Evolutionary conservation across 768 basidiomycete species (phyloP).

Genomic region (Crassisporium funariophilum): DNA sequence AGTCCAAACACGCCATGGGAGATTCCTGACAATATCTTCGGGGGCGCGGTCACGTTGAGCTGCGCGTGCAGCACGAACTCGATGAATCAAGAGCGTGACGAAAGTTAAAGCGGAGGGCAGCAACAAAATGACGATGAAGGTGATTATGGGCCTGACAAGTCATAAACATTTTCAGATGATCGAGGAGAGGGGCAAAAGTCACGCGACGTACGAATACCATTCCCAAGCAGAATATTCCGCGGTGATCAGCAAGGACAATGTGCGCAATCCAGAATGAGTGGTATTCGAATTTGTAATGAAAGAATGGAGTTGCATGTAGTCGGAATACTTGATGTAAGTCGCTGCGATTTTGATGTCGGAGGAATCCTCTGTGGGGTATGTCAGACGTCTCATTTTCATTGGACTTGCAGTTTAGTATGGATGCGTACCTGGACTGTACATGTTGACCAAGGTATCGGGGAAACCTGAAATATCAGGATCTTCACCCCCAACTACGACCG

Average conservation of each 20-base stretch:
- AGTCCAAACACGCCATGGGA: slow-evolving; percentile 86
- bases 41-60: slow-evolving; percentile 85
- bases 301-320: slow-evolving; percentile 70
- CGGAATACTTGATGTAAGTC: slow-evolving; percentile 85
- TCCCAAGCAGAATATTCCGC: slow-evolving; percentile 86
- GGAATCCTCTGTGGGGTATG: slow-evolving; percentile 63
- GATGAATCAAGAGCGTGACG: slow-evolving; percentile 86
- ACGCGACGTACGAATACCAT: slow-evolving; percentile 79
- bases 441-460: slow-evolving; percentile 80
- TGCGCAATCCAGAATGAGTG: slow-evolving; percentile 74
- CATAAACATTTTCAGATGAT: slow-evolving; percentile 7
- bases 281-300: slow-evolving; percentile 76
- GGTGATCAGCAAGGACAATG: slow-evolving; percentile 75
- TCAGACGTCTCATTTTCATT: slow-evolving; percentile 9
- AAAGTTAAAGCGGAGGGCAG: slow-evolving; percentile 90
- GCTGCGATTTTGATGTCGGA: slow-evolving; percentile 83
- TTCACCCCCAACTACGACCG: slow-evolving; percentile 90
- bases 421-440: slow-evolving; percentile 85
- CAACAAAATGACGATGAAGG: slow-evolving; percentile 84
- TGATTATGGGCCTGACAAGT: slow-evolving; percentile 70
- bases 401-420: slow-evolving; percentile 1
- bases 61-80: slow-evolving; percentile 79
- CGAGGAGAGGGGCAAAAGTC: not conserved
- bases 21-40: slow-evolving; percentile 71
- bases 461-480: slow-evolving; percentile 63